Evolutionary conservation across 192 early-diverging fungal species (phyloP).

Genomic region (Coemansia sp.): DNA sequence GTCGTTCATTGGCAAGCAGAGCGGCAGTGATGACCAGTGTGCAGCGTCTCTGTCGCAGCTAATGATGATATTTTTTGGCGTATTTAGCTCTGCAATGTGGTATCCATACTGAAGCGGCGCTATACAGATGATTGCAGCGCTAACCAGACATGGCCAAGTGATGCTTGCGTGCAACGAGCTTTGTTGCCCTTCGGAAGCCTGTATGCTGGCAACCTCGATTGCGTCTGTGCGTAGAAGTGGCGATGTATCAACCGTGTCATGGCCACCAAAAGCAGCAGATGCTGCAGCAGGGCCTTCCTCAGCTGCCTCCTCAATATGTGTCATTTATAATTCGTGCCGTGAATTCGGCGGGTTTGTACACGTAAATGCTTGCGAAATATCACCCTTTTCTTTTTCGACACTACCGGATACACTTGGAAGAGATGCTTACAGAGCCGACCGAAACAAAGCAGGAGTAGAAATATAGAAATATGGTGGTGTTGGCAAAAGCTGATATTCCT

Average conservation of each 20-base stretch:
- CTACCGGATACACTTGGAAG: too few relatives aligned
- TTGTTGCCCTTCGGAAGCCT: neutral
- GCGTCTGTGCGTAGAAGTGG: conserved; percentile 26
- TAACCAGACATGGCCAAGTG: conserved; percentile 38
- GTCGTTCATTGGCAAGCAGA: conserved; percentile 71
- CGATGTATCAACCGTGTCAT: conserved; percentile 34
- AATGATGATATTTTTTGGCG: conserved; percentile 45
- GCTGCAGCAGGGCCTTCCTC: neutral
- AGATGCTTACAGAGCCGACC: too few relatives aligned
- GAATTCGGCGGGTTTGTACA: neutral
- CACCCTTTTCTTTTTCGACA: neutral
- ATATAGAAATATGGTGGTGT: too few relatives aligned
- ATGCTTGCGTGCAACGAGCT: conserved; percentile 35
- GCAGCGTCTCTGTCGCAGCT: conserved; percentile 27
- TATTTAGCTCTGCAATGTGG: conserved; percentile 56
- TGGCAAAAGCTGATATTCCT: too few relatives aligned
- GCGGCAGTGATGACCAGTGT: conserved; percentile 48
- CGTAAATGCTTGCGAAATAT: neutral
- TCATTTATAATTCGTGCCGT: neutral
- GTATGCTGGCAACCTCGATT: neutral
- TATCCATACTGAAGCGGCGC: conserved; percentile 56
- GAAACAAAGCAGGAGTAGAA: too few relatives aligned
- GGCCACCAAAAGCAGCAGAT: neutral
- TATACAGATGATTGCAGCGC: conserved; percentile 34
- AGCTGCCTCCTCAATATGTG: neutral